Base-by-base conservation (phyloP, 2,329 filamentous ascomycete genomes). In the Zymoseptoria ardabiliae region DNA sequence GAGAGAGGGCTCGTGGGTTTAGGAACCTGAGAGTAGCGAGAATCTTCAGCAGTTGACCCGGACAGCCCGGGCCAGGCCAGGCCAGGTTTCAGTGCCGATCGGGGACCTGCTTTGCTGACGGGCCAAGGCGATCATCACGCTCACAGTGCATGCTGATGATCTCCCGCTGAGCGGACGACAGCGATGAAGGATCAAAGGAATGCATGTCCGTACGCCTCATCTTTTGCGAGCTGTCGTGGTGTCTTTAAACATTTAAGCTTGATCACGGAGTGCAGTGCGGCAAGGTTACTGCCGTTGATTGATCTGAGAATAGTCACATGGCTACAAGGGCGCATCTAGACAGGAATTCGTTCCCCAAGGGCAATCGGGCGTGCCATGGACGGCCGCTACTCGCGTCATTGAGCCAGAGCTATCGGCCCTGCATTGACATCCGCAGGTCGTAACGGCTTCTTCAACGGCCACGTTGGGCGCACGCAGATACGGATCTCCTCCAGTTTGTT, bases 361-460 rank as follows among this genome's bases (percentile, higher is more conserved):
- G 68, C 68, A 69, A 68, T 67, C 64, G 65, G 68, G 68, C 68
- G 60, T 68, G 68, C 69, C 68, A 66, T 68, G 64, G 64, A 59
- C 63, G 58, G 58, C 58, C 59, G 60, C 56, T 64, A 62, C 66
- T 68, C 66, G 68, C 68, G 68, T 68, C 68, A 67, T 63, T 57
- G 64, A 63, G 65, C 67, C 67, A 67, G 61, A 68, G 17, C 35
- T 45, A n/a, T 45, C 35, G 35, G 35, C 35, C 35, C 35, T 45
- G 35, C 55, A 59, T 59, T 52, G 50, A 23, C 35, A 45, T n/a
- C 13, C 35, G 22, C 54, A 64, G 56, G 50, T 56, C 58, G 68
- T 59, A 45, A 45, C 35, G 35, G 35, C 65, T 66, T 63, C 61
- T 57, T 56, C 58, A 55, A 61, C 55, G 56, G 60, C 60, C 62